Conservation (phyloP, 1,284 basidiomycete species). For the Malassezia dermatis region DNA sequence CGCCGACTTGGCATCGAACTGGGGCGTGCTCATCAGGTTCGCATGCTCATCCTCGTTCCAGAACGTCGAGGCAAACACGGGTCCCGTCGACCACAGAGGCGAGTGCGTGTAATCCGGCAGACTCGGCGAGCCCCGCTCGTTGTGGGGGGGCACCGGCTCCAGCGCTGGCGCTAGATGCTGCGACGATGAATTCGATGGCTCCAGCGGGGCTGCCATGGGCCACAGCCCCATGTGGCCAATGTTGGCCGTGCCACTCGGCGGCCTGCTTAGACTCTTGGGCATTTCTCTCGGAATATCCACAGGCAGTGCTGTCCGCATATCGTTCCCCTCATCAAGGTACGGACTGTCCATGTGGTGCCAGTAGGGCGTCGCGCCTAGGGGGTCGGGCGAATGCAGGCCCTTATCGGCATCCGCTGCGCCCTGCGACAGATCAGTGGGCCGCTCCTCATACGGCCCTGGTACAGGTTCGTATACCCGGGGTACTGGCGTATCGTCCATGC, state of each 20-base stretch:
- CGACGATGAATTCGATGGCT: neutral
- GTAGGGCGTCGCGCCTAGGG: neutral
- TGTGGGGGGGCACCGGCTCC: neutral
- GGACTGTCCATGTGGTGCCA: neutral
- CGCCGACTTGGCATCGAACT: neutral
- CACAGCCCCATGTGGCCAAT: neutral
- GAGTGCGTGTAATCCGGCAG: neutral
- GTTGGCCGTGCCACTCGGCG: neutral
- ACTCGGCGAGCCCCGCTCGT: neutral
- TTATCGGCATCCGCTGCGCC: neutral
- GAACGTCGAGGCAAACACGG: conserved; percentile 10
- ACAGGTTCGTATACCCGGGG: neutral
- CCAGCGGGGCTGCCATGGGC: neutral
- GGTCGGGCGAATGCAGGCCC: neutral
- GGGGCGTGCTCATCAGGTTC: neutral
- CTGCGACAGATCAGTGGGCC: neutral
- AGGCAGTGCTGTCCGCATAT: neutral
- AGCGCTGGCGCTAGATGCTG: neutral
- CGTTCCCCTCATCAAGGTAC: neutral
- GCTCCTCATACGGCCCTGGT: neutral
- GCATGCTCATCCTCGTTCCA: conserved; percentile 10
- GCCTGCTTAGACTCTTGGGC: neutral
- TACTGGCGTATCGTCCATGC: neutral
- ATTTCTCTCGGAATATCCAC: neutral
- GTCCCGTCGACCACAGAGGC: neutral